Evolutionary conservation across 1,139 yeast genomes (phyloP), one percentile per base, ranked within the genome.

Genomic region (Chernovozyma sophiae-reginae): DNA sequence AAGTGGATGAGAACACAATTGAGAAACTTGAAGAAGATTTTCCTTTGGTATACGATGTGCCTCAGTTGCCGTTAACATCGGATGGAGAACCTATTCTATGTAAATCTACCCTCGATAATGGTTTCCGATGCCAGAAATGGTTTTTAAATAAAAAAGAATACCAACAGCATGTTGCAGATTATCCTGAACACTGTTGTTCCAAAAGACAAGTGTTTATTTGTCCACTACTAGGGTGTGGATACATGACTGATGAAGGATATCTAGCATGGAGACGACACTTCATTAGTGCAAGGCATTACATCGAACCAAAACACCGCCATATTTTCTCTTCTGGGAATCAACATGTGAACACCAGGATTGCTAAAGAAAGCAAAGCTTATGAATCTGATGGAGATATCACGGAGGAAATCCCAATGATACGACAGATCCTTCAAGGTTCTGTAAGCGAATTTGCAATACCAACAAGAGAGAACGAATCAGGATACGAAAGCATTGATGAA

Each of bases 151-250:
- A 42, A 10, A 37, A 46, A 2, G 55, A 51, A 11, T 45, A 61
- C 4, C 26, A 34, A n/a, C 31, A 37, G 7, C 72, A 65, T 43
- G 51, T 45, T 32, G 45, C 38, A 3, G 40, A 41, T 14, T 38
- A 38, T 19, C 53, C 57, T 2, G 35, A 32, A 6, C 19, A 42
- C 5, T 63, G 72, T 38, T 58, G 67, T 2, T 13, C 43, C 8
- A 57, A 53, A 37, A 51, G 46, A 13, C 71, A 62, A 39, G 65
- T 65, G 1, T 51, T 62, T 34, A 45, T 60, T 8, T 68, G 74
- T 43, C 73, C 74, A 2, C 41, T 68, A 17, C 46, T 68, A 26
- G 74, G 74, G 4, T 68, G 74, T 47, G 69, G 63, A 3, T 67
- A 47, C 42, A 57, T 62, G 55, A 64, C 72, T 0, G 70, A 63